These are phyloP conservation scores for Stropharia rugosoannulata DNA, from an alignment of 768 basidiomycete species.

Conservation along the genomic window DNA sequence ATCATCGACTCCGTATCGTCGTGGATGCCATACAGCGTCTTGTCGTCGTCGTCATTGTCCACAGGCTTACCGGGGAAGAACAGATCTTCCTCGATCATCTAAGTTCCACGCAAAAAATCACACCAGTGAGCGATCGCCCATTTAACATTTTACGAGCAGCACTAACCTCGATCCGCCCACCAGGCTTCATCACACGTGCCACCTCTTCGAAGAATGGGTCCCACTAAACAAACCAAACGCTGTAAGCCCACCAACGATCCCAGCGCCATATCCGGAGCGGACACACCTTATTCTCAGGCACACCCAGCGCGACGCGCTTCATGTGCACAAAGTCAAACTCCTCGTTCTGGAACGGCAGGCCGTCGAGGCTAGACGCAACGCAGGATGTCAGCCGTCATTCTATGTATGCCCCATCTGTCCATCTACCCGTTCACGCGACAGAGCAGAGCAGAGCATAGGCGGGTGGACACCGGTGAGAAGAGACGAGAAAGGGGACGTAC, in stretches of 20 bases:
- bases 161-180: slow-evolving; percentile 67
- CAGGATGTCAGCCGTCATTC: too few species aligned
- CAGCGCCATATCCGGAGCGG: neutral
- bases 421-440: too few species aligned
- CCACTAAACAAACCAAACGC: slow-evolving; percentile 45
- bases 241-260: neutral
- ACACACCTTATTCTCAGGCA: slow-evolving; percentile 72
- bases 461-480: slow-evolving; percentile 1
- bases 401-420: too few species aligned
- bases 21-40: slow-evolving; percentile 21
- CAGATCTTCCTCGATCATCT: slow-evolving; percentile 76
- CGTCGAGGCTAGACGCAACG: slow-evolving; percentile 49
- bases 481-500: slow-evolving; percentile 34
- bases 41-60: slow-evolving; percentile 34
- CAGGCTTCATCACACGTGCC: slow-evolving; percentile 68
- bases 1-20: slow-evolving; percentile 22
- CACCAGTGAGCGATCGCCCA: neutral
- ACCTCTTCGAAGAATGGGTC: slow-evolving; percentile 69
- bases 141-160: neutral
- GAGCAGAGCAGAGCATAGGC: neutral
- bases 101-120: neutral
- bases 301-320: slow-evolving; percentile 69
- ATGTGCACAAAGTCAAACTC: slow-evolving; percentile 82
- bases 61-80: slow-evolving; percentile 61
- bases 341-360: slow-evolving; percentile 66